phyloP scores from a whole-genome alignment of 306 rosid genomes.

The Sicyos edulis region DNA sequence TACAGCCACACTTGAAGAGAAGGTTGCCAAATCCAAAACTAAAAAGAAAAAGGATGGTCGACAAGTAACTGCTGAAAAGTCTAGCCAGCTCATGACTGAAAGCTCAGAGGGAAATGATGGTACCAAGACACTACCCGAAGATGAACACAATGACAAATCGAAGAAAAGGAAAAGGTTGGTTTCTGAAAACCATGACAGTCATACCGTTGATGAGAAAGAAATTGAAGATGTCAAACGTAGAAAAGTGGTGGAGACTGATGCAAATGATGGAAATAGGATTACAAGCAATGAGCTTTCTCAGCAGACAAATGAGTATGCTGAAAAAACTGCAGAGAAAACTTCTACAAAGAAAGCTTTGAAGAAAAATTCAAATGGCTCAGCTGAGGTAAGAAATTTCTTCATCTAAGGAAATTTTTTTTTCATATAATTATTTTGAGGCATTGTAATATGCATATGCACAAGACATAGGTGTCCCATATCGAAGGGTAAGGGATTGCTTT shows the following conservation, averaged over 20 bases:
- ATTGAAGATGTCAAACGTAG: constrained; percentile 55
- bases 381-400: constrained; percentile 50
- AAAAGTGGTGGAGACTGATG: constrained; percentile 38
- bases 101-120: constrained; percentile 26
- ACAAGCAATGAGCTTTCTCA: too few species aligned
- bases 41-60: constrained; percentile 35
- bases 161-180: constrained; percentile 59
- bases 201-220: constrained; percentile 31
- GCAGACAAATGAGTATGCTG: constrained; percentile 28
- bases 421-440: background rate
- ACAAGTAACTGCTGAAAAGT: constrained; percentile 11
- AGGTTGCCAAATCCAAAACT: constrained; percentile 27
- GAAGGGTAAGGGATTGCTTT: background rate
- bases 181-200: constrained; percentile 42
- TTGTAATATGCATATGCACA: background rate
- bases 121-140: constrained; percentile 26
- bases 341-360: constrained; percentile 35
- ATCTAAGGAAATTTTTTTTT: background rate
- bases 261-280: constrained; percentile 11
- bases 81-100: too few species aligned
- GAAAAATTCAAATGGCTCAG: constrained; percentile 50
- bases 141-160: constrained; percentile 42
- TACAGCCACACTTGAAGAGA: constrained; percentile 15
- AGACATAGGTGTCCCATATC: background rate
- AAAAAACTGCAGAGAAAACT: constrained; percentile 27